Evolutionary conservation across 768 basidiomycete species (phyloP), one percentile per base, ranked within the genome.

Genomic region (Hypholoma fasciculare): DNA sequence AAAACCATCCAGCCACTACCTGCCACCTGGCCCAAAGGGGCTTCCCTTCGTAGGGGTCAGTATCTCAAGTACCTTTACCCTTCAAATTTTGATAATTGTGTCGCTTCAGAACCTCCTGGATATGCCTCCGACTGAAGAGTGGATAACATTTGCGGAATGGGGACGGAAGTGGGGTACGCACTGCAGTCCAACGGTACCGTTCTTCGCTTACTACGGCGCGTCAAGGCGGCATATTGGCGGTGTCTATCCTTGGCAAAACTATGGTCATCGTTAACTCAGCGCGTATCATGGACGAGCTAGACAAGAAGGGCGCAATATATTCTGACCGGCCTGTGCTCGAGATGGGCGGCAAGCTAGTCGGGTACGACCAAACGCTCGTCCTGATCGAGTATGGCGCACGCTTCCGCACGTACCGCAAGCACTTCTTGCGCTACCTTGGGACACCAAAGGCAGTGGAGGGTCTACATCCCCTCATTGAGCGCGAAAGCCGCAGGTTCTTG

Each of bases 261-360:
- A 76, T 83, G 62, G 74, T 84, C 34, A 76, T 84, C 54, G 63
- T 83, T 36, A 84, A 82, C 63, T 77, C 79, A 2, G 67, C 72
- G 1, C 62, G 71, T 3, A 64, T 75, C 37, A 72, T 80, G 73
- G 75, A 78, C 4, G 75, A 81, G 58, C 67, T 84, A 6, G 83
- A 83, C 61, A 78, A 74, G 61, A 75, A 76, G 58, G 76, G 79
- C 4, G 61, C 75, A 1, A 74, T 78, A 1, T 82, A 82, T 60
- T 82, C 81, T 37, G 75, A 79, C 51, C 71, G 83, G 2, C 82
- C 82, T 0, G 67, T 71, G 3, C 69, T 83, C 4, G 74, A 77
- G 16, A 82, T 84, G 80, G 78, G 76, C 7, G 81, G 82, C 1
- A 79, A 82, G 59, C 71, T 83, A 1, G 67, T 79, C 1, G 82